These are phyloP conservation scores for Jasminum sambac DNA, from an alignment of 257 asterid genomes.

Conservation along the genomic window DNA sequence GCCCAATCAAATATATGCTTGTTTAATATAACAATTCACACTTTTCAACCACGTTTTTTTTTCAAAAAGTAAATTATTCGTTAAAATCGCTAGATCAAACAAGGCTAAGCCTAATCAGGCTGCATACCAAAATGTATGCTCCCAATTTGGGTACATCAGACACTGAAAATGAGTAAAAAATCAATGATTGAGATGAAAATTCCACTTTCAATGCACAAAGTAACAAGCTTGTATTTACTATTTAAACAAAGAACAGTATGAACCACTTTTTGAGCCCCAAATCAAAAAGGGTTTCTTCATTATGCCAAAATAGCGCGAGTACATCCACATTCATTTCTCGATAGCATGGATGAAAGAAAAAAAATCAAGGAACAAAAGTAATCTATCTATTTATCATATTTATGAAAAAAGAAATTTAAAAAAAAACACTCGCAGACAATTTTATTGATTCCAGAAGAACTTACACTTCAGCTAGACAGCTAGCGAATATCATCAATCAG, in stretches of 20 bases:
- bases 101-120: background rate
- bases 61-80: no score
- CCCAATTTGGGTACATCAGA: background rate
- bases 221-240: background rate
- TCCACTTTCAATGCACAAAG: background rate
- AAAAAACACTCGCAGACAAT: no score
- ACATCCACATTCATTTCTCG: background rate
- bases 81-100: no score
- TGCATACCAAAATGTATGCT: background rate
- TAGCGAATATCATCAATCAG: background rate
- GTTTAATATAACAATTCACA: no score
- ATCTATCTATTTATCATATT: background rate
- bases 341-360: background rate
- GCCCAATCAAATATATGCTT: background rate
- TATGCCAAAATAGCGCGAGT: background rate
- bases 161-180: background rate
- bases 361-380: background rate
- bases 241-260: background rate
- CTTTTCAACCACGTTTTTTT: no score
- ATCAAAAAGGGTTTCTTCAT: background rate
- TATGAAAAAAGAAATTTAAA: background rate
- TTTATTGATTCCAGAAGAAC: no score
- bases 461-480: background rate
- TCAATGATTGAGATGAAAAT: background rate
- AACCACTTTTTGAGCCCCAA: background rate